These are phyloP conservation scores for Cucurbita argyrosperma DNA, from an alignment of 306 rosid species.

Conservation along the genomic window DNA sequence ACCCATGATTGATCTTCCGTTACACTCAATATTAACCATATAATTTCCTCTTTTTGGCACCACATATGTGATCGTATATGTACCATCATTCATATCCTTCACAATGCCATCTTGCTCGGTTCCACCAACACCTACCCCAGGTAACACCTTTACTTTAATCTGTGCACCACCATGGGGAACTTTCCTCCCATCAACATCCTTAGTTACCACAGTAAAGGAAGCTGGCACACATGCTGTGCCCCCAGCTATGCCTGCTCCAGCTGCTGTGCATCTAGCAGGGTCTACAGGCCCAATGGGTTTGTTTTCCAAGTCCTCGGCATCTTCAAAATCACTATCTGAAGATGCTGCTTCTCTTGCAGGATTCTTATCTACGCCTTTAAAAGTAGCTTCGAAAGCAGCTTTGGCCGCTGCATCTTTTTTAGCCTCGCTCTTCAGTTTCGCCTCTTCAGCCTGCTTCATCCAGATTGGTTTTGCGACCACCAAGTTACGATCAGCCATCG, in stretches of 20 bases:
- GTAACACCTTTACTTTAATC: constrained; percentile 62
- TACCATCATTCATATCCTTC: constrained; percentile 92
- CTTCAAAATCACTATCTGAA: constrained; percentile 85
- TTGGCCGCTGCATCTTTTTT: constrained; percentile 89
- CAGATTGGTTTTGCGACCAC: constrained; percentile 68
- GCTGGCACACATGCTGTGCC: constrained; percentile 86
- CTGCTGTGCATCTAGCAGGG: constrained; percentile 71
- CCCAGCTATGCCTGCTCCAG: constrained; percentile 79
- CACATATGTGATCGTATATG: constrained; percentile 75
- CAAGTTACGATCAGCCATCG: constrained; percentile 74
- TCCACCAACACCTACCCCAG: constrained; percentile 92
- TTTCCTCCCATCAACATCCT: constrained; percentile 83
- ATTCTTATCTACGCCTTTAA: constrained; percentile 53
- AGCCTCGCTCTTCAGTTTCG: constrained; percentile 81
- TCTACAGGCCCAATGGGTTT: constrained; percentile 91
- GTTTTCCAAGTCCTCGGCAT: constrained; percentile 50
- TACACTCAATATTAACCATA: constrained; percentile 82
- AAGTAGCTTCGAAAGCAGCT: constrained; percentile 95
- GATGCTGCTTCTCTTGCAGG: constrained; percentile 32
- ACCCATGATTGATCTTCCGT: constrained; percentile 88
- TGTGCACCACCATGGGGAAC: constrained; percentile 55
- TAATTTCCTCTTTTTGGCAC: constrained; percentile 96
- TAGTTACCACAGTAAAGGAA: constrained; percentile 56
- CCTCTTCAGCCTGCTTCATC: constrained; percentile 99
- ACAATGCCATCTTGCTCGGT: constrained; percentile 88